These are phyloP conservation scores for Pascua guehoae DNA, from an alignment of 1,284 basidiomycete species.

Conservation along the genomic window DNA sequence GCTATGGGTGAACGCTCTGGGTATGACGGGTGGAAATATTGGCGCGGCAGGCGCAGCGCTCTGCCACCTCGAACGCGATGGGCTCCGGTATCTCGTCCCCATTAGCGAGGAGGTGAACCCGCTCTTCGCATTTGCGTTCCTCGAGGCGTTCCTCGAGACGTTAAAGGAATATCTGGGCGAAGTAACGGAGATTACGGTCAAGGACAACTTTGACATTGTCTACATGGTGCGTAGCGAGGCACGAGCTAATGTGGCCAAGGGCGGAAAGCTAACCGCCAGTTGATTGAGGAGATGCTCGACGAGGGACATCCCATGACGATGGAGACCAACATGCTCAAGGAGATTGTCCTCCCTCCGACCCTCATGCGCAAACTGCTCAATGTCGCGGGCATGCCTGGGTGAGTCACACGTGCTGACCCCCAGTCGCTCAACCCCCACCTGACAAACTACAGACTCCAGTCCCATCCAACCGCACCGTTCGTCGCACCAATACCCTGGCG, in stretches of 20 bases:
- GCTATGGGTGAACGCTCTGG: slow-evolving; percentile 42
- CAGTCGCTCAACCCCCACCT: background rate
- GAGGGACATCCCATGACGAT: slow-evolving; percentile 91
- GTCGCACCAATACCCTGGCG: slow-evolving; percentile 94
- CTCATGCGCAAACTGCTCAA: slow-evolving; percentile 72
- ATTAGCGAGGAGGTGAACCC: slow-evolving; percentile 79
- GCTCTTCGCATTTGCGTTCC: slow-evolving; percentile 80
- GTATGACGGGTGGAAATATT: slow-evolving; percentile 10
- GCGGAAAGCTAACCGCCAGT: slow-evolving; percentile 51
- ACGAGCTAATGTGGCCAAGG: background rate
- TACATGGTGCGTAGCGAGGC: slow-evolving; percentile 65
- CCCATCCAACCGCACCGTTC: slow-evolving; percentile 63
- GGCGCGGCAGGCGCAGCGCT: slow-evolving; percentile 38
- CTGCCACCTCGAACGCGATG: slow-evolving; percentile 70
- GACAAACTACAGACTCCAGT: slow-evolving; percentile 42
- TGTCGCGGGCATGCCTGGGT: slow-evolving; percentile 59
- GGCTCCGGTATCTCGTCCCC: slow-evolving; percentile 71
- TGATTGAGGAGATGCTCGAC: slow-evolving; percentile 92
- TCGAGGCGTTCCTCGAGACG: slow-evolving; percentile 78
- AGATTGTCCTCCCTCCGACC: slow-evolving; percentile 85
- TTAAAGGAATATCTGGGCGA: slow-evolving; percentile 82
- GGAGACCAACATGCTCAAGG: slow-evolving; percentile 84
- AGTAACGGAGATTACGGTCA: slow-evolving; percentile 66
- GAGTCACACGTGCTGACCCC: slow-evolving; percentile 8
- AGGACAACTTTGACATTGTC: slow-evolving; percentile 92